A percentile compares a stretch with the other conserved stretches of the same genome.
These are phyloP conservation scores for Xerocomellus dryophilus DNA, from an alignment of 768 basidiomycete species.

Conservation along the genomic window DNA sequence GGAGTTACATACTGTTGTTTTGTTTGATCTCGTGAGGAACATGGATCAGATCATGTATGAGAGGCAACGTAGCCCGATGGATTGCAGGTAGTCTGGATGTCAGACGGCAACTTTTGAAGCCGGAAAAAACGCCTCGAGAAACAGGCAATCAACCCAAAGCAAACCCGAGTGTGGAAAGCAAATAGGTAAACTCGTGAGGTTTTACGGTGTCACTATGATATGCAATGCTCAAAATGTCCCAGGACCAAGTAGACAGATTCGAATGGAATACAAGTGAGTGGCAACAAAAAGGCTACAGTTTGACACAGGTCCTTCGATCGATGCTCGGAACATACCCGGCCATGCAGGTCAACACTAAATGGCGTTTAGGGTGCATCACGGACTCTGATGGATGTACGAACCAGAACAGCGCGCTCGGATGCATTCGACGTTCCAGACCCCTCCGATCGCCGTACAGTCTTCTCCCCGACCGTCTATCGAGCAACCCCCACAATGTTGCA, in stretches of 20 bases:
- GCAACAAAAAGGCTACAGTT: conserved; percentile 4
- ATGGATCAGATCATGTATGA: not conserved
- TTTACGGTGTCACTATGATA: not conserved
- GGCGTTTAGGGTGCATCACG: not conserved
- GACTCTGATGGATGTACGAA: conserved; percentile 29
- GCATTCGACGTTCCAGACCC: conserved; percentile 72
- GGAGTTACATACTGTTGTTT: not conserved
- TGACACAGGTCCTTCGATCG: conserved; percentile 14
- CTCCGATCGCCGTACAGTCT: conserved; percentile 67
- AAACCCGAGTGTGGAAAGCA: not conserved
- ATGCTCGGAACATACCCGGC: conserved; percentile 14
- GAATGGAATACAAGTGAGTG: not conserved
- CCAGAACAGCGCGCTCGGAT: conserved; percentile 50
- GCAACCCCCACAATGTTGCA: conserved; percentile 78
- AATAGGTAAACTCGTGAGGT: not conserved
- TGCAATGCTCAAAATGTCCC: not conserved
- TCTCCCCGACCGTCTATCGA: conserved; percentile 56
- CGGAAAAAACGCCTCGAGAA: not conserved
- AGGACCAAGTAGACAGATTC: not conserved
- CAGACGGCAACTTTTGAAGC: not conserved
- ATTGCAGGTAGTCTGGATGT: not conserved
- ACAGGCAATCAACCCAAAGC: not conserved
- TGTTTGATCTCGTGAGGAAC: conserved; percentile 1
- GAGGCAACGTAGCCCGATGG: not conserved
- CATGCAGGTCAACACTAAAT: conserved; percentile 11